Base-by-base conservation (phyloP, 129 eudicot genomes). In the Scalesia atractyloides region DNA sequence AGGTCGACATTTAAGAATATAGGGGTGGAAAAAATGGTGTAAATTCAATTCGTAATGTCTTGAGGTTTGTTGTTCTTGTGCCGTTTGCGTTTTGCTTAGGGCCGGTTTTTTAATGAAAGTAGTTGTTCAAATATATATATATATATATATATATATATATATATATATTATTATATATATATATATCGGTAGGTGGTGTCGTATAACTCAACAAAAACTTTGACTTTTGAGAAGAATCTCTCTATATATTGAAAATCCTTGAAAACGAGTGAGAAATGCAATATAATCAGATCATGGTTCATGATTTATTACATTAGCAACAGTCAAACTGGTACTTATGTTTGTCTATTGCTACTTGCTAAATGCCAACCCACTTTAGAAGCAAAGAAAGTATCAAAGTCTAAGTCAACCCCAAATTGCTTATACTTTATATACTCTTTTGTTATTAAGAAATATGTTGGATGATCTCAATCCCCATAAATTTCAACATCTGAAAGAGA, bases 381-480 rank as follows among this genome's bases (percentile, higher is more conserved):
- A 54, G 10, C 3, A 10, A 50, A 50, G 20, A 56, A 6, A n/a
- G 44, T 41, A 8, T 20, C 52, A 16, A 56, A 68, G 81, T 76
- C 75, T 33, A 48, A 20, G 81, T 76, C 75, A 76, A 68, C 64
- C 71, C 64, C 62, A 74, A 74, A 13, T 9, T 64, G 56, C 5
- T 58, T 14, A 16, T 39, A 2, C 41, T 71, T 4, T 47, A 26
- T 17, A 14, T 17, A 24, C 50, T 26, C 20, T 6, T 41, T 41
- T 39, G 7, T 0, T 2, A 62, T 62, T 33, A 30, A 62, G 4
- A 59, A 12, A 59, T 5, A 17, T 1, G 17, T 68, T 43, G 52
- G 3, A n/a, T 52, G 10, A 61, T 6, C 63, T 34, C 37, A 20
- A 8, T 64, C 26, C 13, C 24, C 17, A 34, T 7, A 64, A 14